Conservation (phyloP, 1,139 yeast species). For the Protomyces pachydermus region DNA sequence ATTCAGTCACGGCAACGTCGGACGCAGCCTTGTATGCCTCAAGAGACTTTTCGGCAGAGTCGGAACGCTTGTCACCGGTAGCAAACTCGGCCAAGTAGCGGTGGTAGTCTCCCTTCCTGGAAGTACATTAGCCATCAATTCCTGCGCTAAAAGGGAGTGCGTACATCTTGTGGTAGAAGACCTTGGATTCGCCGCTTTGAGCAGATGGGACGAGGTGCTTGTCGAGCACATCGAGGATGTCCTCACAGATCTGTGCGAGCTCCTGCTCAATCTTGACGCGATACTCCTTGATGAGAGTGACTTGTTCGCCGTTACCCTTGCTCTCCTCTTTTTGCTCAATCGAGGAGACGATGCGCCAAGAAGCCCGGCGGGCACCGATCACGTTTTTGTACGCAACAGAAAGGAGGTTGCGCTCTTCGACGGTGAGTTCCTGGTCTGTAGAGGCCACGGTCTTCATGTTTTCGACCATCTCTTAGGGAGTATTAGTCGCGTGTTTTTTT, state of each 20-base stretch:
- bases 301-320: conserved; percentile 87
- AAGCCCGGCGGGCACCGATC: conserved; percentile 98
- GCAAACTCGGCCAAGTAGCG: conserved; percentile 98
- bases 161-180: conserved; percentile 91
- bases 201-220: conserved; percentile 90
- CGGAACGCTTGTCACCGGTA: conserved; percentile 81
- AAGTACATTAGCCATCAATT: conserved; percentile 7
- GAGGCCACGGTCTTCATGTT: conserved; percentile 97
- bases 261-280: conserved; percentile 92
- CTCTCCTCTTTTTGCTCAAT: conserved; percentile 98
- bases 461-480: conserved; percentile 54
- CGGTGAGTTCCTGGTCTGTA: conserved; percentile 89
- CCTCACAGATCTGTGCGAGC: conserved; percentile 89
- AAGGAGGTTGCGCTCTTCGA: conserved; percentile 94
- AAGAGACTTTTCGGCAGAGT: conserved; percentile 84
- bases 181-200: conserved; percentile 94
- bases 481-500: not conserved
- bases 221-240: conserved; percentile 79
- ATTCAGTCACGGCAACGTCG: conserved; percentile 92
- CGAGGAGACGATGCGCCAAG: conserved; percentile 97
- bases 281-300: conserved; percentile 83
- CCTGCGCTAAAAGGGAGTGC: not conserved
- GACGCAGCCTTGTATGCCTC: conserved; percentile 94
- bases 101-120: conserved; percentile 88
- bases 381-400: conserved; percentile 96